Evolutionary conservation across 2,329 filamentous ascomycete species (phyloP).

Genomic region (Didymella arachidicola): DNA sequence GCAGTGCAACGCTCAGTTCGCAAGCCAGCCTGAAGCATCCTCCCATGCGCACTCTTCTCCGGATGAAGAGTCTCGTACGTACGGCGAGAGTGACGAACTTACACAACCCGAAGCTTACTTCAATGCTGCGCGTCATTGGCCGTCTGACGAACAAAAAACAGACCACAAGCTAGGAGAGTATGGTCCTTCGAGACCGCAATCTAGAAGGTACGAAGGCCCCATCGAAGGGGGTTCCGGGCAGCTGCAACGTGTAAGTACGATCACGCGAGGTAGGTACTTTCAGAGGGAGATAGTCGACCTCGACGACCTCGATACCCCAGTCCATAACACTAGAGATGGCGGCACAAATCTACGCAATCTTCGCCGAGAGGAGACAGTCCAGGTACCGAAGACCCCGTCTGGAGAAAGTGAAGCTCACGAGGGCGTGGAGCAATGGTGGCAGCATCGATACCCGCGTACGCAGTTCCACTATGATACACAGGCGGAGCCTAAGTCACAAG

Average conservation of each 20-base stretch:
- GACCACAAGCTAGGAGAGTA: background rate
- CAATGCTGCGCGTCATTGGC: background rate
- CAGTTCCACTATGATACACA: conserved; percentile 16
- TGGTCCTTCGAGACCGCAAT: background rate
- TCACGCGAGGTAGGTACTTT: conserved; percentile 9
- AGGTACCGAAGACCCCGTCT: conserved; percentile 7
- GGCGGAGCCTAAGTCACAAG: conserved; percentile 2
- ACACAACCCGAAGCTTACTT: background rate
- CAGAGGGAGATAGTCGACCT: conserved; percentile 13
- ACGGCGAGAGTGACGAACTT: background rate
- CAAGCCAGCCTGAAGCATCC: conserved; percentile 12
- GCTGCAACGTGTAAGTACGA: conserved; percentile 15
- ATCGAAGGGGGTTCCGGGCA: background rate
- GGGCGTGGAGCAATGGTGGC: conserved; percentile 6
- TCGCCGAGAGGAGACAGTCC: background rate
- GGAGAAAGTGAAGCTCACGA: background rate
- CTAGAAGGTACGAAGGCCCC: background rate
- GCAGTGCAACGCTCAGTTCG: conserved; percentile 7
- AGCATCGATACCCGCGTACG: conserved; percentile 11
- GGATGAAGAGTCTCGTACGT: no score
- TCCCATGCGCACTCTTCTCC: background rate
- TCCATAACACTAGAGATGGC: background rate
- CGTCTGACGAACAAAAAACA: background rate
- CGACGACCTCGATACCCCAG: conserved; percentile 2
- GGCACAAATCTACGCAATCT: background rate